phyloP scores from a whole-genome alignment of 805 yeast species.

The Wickerhamomyces bovis region DNA sequence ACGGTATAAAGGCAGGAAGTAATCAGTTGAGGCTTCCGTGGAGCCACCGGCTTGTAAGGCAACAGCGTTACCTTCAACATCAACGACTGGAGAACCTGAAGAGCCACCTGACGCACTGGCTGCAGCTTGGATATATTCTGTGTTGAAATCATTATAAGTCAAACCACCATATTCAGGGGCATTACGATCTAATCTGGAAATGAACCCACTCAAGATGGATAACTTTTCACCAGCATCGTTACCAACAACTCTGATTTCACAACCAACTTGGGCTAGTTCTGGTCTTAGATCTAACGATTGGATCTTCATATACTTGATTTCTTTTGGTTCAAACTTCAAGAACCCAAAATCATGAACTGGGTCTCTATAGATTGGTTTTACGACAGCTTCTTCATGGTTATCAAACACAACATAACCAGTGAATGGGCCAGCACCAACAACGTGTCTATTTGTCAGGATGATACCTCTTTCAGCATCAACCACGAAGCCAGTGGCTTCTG shows the following conservation, averaged over 20 bases:
- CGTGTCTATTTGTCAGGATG: conserved; percentile 88
- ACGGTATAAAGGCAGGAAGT: conserved; percentile 80
- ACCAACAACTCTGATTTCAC: conserved; percentile 91
- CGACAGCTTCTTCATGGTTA: conserved; percentile 89
- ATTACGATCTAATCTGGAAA: conserved; percentile 75
- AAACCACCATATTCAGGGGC: conserved; percentile 90
- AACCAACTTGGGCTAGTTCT: conserved; percentile 82
- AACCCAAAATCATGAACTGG: conserved; percentile 96
- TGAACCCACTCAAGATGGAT: conserved; percentile 81
- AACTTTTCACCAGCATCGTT: conserved; percentile 95
- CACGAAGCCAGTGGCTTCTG: conserved; percentile 94
- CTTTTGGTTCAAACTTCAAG: conserved; percentile 65
- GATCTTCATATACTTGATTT: conserved; percentile 68
- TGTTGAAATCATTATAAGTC: conserved; percentile 88
- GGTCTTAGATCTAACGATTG: conserved; percentile 66
- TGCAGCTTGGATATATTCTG: conserved; percentile 93
- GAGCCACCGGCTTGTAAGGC: conserved; percentile 95
- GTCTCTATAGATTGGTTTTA: conserved; percentile 81
- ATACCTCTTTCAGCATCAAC: conserved; percentile 80
- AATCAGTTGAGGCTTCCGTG: conserved; percentile 87
- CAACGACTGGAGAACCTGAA: conserved; percentile 94
- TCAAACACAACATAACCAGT: conserved; percentile 88
- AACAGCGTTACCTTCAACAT: conserved; percentile 78
- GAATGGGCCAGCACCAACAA: conserved; percentile 93
- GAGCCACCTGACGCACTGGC: conserved; percentile 96